These are phyloP conservation scores for Chalciporus sp. DNA, from an alignment of 1,284 basidiomycete genomes.

Conservation along the genomic window DNA sequence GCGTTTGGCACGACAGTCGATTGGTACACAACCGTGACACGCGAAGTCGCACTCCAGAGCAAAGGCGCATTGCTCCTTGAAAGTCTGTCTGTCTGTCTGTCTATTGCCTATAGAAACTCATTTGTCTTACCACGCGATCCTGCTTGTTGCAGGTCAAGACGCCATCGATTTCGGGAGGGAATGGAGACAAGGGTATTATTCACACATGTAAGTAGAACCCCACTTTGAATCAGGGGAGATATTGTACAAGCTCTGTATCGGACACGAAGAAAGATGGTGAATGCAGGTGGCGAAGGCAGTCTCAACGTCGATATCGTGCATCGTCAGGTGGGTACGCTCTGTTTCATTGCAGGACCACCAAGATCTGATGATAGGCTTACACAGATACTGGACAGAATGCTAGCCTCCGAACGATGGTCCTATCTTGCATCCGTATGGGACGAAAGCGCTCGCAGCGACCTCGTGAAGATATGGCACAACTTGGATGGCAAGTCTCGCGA, in stretches of 20 bases:
- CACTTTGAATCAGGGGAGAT: not conserved
- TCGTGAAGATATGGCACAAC: constrained; percentile 59
- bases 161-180: constrained; percentile 54
- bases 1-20: constrained; percentile 67
- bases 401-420: constrained; percentile 49
- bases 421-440: constrained; percentile 47
- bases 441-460: constrained; percentile 42
- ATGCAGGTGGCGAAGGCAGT: constrained; percentile 47
- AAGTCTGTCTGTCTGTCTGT: constrained; percentile 16
- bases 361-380: no score
- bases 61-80: constrained; percentile 23
- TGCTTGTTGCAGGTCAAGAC: constrained; percentile 32
- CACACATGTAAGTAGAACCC: constrained; percentile 43
- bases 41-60: constrained; percentile 40
- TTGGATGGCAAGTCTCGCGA: constrained; percentile 43
- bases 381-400: constrained; percentile 59
- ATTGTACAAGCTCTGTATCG: not conserved
- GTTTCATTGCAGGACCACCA: not conserved
- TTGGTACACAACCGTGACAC: constrained; percentile 53
- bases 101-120: not conserved
- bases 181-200: constrained; percentile 56
- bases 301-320: constrained; percentile 59
- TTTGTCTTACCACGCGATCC: not conserved
- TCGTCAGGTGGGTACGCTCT: constrained; percentile 43
- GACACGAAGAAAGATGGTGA: constrained; percentile 33